A percentile compares a stretch with the other conserved stretches of the same genome.
These are phyloP conservation scores for Daedaleopsis sinensis DNA, from an alignment of 768 basidiomycete genomes.

Conservation along the genomic window DNA sequence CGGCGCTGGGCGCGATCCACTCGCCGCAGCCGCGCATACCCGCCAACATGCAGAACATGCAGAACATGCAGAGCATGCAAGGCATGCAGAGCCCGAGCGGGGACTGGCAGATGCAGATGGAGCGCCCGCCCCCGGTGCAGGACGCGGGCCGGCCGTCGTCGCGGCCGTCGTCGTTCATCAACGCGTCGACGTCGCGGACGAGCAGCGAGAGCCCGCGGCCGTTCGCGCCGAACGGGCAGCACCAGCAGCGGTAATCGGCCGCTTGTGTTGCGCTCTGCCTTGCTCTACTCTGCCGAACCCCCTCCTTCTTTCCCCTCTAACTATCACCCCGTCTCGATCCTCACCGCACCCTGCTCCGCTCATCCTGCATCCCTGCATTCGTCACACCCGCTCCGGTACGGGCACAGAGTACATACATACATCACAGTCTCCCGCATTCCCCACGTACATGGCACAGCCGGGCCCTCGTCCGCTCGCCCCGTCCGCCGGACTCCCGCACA, in stretches of 20 bases:
- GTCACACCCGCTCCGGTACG: constrained; percentile 1
- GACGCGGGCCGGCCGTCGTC: constrained; percentile 30
- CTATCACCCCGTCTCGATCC: constrained; percentile 2
- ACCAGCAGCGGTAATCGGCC: constrained; percentile 30
- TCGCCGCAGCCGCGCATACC: constrained; percentile 42
- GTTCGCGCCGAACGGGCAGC: constrained; percentile 27
- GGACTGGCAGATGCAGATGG: constrained; percentile 25
- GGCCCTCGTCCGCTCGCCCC: neutral
- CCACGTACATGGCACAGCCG: neutral
- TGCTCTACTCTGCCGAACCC: too few relatives aligned
- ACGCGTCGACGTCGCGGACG: constrained; percentile 23
- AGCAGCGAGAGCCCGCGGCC: constrained; percentile 33
- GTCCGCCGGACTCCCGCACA: constrained; percentile 7
- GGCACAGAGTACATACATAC: constrained; percentile 6
- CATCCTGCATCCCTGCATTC: constrained; percentile 11
- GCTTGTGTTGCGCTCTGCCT: too few relatives aligned
- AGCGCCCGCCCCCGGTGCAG: constrained; percentile 27
- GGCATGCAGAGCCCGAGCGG: constrained; percentile 18
- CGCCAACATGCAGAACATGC: constrained; percentile 21
- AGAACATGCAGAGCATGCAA: constrained; percentile 7
- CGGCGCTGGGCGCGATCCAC: constrained; percentile 45
- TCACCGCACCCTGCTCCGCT: neutral
- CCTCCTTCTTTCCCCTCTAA: constrained; percentile 7
- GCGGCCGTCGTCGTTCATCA: constrained; percentile 30
- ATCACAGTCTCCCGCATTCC: constrained; percentile 5